Evolutionary conservation across 345 rosid species (phyloP).

Genomic region (Cardamine resedifolia): DNA sequence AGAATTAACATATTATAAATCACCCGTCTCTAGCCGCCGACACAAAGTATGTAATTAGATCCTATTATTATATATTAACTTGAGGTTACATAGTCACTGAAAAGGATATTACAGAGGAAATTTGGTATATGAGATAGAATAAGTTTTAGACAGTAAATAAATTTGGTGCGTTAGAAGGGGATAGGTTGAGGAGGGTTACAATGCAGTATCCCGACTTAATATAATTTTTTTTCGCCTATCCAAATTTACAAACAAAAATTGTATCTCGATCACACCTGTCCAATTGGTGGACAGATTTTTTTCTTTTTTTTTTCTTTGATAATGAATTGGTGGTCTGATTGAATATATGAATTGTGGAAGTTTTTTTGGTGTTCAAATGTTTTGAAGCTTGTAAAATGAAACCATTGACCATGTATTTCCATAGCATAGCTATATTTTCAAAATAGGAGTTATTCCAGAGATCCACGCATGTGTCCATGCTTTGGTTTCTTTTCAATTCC

Average conservation of each 20-base stretch:
- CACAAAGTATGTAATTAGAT: background rate
- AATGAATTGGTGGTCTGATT: too few relatives aligned
- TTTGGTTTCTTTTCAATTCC: background rate
- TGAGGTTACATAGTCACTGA: background rate
- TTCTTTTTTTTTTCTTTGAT: too few relatives aligned
- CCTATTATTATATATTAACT: background rate
- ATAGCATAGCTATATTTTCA: background rate
- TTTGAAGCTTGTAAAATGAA: background rate
- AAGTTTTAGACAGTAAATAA: background rate
- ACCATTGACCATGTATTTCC: background rate
- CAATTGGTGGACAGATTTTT: background rate
- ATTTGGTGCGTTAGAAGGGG: background rate
- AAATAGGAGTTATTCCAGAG: background rate
- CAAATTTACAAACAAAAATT: background rate
- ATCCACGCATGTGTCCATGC: background rate
- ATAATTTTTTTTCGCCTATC: background rate
- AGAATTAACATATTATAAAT: background rate
- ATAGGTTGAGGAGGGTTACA: background rate
- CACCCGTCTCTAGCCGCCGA: slow-evolving; percentile 19
- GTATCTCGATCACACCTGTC: background rate
- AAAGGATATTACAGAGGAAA: background rate
- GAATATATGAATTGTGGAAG: background rate
- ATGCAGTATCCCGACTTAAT: background rate
- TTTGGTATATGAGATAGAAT: background rate
- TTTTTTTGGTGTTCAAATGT: background rate